phyloP scores from a whole-genome alignment of 2,329 filamentous ascomycete genomes.

The Scytalidium lignicola region DNA sequence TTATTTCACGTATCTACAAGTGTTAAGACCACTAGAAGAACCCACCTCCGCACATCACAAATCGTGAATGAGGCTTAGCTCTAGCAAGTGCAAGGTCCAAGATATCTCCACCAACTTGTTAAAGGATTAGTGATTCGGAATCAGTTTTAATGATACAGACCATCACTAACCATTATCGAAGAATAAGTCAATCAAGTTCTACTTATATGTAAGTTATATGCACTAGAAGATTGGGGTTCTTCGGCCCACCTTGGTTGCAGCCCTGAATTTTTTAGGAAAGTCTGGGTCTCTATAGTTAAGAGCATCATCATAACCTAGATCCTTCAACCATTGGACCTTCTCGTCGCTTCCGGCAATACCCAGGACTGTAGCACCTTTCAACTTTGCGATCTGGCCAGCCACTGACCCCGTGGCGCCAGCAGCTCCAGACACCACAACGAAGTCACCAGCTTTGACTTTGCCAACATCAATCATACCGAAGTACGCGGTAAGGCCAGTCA shows the following conservation, averaged over 20 bases:
- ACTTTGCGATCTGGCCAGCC: slow-evolving; percentile 72
- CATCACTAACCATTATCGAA: slow-evolving; percentile 53
- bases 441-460: slow-evolving; percentile 62
- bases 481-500: slow-evolving; percentile 71
- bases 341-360: slow-evolving; percentile 62
- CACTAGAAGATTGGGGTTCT: background rate
- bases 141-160: background rate
- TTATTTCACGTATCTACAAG: background rate
- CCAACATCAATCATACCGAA: slow-evolving; percentile 68
- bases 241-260: slow-evolving; percentile 42
- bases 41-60: slow-evolving; percentile 62
- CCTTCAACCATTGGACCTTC: slow-evolving; percentile 62
- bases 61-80: slow-evolving; percentile 58
- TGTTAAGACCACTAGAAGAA: slow-evolving; percentile 6
- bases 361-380: slow-evolving; percentile 57
- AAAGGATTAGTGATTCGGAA: background rate
- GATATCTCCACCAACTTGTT: slow-evolving; percentile 59
- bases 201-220: slow-evolving; percentile 6
- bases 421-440: slow-evolving; percentile 72
- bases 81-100: slow-evolving; percentile 59
- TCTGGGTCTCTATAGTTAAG: slow-evolving; percentile 65
- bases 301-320: slow-evolving; percentile 62
- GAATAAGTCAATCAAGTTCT: slow-evolving; percentile 60
- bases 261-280: slow-evolving; percentile 55
- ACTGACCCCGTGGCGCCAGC: slow-evolving; percentile 75